Base-by-base conservation (phyloP, 495 filamentous ascomycete species). In the Rostrohypoxylon terebratum region DNA sequence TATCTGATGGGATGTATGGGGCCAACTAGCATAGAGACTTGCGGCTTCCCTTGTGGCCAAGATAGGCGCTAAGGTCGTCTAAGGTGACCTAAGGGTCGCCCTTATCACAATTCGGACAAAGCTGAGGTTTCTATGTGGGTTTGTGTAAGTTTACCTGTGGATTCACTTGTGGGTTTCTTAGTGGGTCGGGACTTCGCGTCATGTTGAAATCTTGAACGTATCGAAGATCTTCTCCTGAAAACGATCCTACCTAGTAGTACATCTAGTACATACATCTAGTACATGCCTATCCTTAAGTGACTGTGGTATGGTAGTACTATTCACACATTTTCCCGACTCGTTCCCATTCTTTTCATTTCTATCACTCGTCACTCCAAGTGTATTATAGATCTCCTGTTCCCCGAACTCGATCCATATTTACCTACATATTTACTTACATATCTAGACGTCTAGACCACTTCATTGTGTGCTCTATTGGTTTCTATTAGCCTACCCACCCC, bases 171-270 rank as follows among this genome's bases (percentile, higher is more conserved):
- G 66, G 66, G 66, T 54, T 23, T 10, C 38, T 13, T 25, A 18
- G 71, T 73, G 66, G 66, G 66, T 59, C 65, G 20, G 20, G 47
- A 36, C 23, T 50, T 70, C 71, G 71, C 71, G 71, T 70, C 71
- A 74, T 70, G 44, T 70, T 10, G 34, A 70, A 74, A 74, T 74
- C 71, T 74, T 74, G 71, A 66, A 74, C 59, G 59, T 50, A 74
- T 74, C 71, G 71, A 66, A 59, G 71, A 74, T 74, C 71, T 70
- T 74, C 71, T 74, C 71, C 71, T 67, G 66, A 66, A 65, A 47
- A 66, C 25, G 48, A 21, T 21, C 60, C 40, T 63, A 11, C 33
- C 28, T n/a, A n/a, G n/a, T n/a, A n/a, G n/a, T n/a, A n/a, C n/a
- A n/a, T n/a, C n/a, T n/a, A n/a, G n/a, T n/a, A n/a, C n/a, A n/a